A percentile compares a stretch with the other conserved stretches of the same genome.
Conservation (phyloP, 441 rosid species). For the Pelargonium australe region DNA sequence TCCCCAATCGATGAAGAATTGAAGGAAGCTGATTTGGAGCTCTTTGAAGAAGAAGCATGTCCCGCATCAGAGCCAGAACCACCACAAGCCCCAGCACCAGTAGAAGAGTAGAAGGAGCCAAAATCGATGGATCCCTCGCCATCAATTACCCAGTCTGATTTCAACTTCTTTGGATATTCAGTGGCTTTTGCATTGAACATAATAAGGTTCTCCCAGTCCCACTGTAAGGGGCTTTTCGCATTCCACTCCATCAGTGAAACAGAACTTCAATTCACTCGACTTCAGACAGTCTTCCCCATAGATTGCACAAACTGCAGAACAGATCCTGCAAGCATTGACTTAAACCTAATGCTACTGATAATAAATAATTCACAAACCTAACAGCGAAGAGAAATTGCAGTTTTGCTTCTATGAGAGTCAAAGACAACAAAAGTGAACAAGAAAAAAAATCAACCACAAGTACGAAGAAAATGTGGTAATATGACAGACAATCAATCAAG, state of each 20-base stretch:
- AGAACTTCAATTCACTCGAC: slow-evolving; percentile 26
- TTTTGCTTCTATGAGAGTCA: slow-evolving; percentile 11
- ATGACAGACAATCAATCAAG: slow-evolving; percentile 10
- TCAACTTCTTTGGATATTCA: slow-evolving; percentile 46
- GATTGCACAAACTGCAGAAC: slow-evolving; percentile 20
- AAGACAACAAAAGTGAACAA: not conserved
- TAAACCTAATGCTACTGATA: not conserved
- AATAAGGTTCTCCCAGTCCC: slow-evolving; percentile 69
- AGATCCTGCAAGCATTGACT: slow-evolving; percentile 35
- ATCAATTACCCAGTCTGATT: slow-evolving; percentile 51
- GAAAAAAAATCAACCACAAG: not conserved
- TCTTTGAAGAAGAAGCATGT: slow-evolving; percentile 55
- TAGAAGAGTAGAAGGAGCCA: slow-evolving; percentile 53
- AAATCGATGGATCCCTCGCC: slow-evolving; percentile 50
- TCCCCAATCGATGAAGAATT: slow-evolving; percentile 58
- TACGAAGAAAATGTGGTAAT: not conserved
- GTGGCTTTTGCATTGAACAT: slow-evolving; percentile 44
- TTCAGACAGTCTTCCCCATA: slow-evolving; percentile 16
- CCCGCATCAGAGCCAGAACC: slow-evolving; percentile 60
- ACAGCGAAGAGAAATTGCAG: not conserved
- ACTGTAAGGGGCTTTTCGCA: slow-evolving; percentile 48
- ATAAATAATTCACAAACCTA: not conserved
- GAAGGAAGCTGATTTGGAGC: slow-evolving; percentile 64
- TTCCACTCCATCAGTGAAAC: slow-evolving; percentile 74
- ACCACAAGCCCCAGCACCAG: slow-evolving; percentile 39